Evolutionary conservation across 2,329 filamentous ascomycete genomes (phyloP).

Genomic region (Colletotrichum spaethianum): DNA sequence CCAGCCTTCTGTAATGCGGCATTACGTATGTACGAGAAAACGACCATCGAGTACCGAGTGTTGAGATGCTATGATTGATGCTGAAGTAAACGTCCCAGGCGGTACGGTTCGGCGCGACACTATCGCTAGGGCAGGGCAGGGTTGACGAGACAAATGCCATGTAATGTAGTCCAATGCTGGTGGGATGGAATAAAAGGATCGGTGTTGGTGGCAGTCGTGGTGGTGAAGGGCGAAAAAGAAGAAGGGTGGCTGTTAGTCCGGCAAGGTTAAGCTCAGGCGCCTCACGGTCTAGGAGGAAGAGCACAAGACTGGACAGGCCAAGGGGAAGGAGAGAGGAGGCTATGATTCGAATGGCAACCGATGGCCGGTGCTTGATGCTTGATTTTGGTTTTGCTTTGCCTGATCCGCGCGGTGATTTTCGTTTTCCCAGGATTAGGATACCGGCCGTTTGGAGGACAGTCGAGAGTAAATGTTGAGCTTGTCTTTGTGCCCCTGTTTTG

Average conservation of each 20-base stretch:
- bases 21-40: neutral
- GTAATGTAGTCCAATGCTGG: neutral
- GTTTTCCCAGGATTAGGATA: neutral
- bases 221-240: too few relatives aligned
- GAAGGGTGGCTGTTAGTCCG: neutral
- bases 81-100: neutral
- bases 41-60: neutral
- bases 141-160: neutral
- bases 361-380: conserved; percentile 23
- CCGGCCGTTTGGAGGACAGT: neutral
- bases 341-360: conserved; percentile 23
- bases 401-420: too few relatives aligned
- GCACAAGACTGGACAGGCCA: neutral
- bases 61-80: neutral
- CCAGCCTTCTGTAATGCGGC: neutral
- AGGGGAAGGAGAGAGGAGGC: neutral
- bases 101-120: neutral
- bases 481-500: neutral
- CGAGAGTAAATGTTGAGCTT: neutral
- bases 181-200: neutral
- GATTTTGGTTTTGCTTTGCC: neutral
- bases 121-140: neutral
- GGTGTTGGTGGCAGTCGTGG: neutral
- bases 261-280: conserved; percentile 18
- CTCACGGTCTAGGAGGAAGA: neutral